Percentiles rank a stretch among this genome's conserved stretches.
Conservation (phyloP, 169 alveolate genomes). For the Neospora caninum region DNA sequence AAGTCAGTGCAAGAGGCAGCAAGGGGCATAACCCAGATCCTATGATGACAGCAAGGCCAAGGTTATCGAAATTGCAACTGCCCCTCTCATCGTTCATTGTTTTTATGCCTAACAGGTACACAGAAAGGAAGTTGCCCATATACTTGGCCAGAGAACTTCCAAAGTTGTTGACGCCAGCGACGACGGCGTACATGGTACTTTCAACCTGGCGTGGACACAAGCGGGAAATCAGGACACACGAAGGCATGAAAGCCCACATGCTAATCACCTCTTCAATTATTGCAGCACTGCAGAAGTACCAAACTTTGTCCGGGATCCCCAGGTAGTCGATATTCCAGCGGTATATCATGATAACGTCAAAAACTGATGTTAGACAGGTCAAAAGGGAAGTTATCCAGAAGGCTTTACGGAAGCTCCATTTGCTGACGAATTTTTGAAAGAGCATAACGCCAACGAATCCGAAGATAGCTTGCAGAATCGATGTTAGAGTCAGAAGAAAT, state of each 20-base stretch:
- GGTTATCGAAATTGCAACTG: constrained; percentile 55
- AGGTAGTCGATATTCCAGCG: constrained; percentile 54
- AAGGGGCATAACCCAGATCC: constrained; percentile 47
- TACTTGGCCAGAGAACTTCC: constrained; percentile 50
- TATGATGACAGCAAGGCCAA: constrained; percentile 40
- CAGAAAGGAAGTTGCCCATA: constrained; percentile 59
- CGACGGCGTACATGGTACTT: constrained; percentile 66
- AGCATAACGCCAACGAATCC: constrained; percentile 57
- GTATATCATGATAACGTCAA: constrained; percentile 59
- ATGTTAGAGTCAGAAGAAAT: constrained; percentile 46
- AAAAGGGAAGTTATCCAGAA: constrained; percentile 60
- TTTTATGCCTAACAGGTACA: constrained; percentile 45
- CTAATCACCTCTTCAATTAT: constrained; percentile 55
- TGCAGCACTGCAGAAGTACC: constrained; percentile 63
- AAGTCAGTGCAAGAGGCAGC: constrained; percentile 61
- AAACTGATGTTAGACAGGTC: constrained; percentile 43
- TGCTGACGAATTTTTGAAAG: constrained; percentile 57
- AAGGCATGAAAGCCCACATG: constrained; percentile 68
- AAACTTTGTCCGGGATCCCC: constrained; percentile 63
- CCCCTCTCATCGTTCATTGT: constrained; percentile 40
- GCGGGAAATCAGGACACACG: constrained; percentile 56
- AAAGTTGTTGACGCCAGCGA: constrained; percentile 64
- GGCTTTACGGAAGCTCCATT: constrained; percentile 62
- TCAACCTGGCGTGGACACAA: constrained; percentile 56
- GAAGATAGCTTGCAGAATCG: constrained; percentile 37